Evolutionary conservation across 2,329 filamentous ascomycete genomes (phyloP).

Genomic region (Akanthomyces uredinophilus): DNA sequence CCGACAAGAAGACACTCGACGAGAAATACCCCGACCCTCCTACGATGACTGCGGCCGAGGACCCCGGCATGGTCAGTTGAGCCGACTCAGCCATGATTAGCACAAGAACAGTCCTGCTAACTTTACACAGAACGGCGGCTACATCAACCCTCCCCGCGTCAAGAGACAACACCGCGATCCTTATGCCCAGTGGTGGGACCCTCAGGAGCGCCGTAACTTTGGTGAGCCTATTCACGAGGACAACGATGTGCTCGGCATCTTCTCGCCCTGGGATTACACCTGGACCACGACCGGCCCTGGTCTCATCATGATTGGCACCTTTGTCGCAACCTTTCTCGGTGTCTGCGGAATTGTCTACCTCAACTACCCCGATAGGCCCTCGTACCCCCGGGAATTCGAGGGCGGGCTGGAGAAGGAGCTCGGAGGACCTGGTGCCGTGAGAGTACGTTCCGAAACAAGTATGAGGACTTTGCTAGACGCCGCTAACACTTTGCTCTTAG

Average conservation of each 20-base stretch:
- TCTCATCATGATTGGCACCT: slow-evolving; percentile 61
- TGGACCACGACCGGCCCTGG: slow-evolving; percentile 70
- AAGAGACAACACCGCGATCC: slow-evolving; percentile 94
- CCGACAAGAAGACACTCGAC: slow-evolving; percentile 42
- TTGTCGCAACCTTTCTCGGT: slow-evolving; percentile 58
- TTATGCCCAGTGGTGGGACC: slow-evolving; percentile 92
- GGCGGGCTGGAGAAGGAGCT: slow-evolving; percentile 70
- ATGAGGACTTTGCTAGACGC: slow-evolving; percentile 16
- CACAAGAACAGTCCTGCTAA: not conserved
- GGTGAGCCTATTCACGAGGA: slow-evolving; percentile 96
- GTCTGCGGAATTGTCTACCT: slow-evolving; percentile 63
- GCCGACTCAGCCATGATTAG: not conserved
- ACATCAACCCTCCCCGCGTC: slow-evolving; percentile 69
- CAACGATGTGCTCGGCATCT: slow-evolving; percentile 85
- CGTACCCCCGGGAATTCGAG: slow-evolving; percentile 65
- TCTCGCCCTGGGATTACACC: slow-evolving; percentile 84
- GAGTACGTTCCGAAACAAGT: slow-evolving; percentile 47
- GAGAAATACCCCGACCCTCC: slow-evolving; percentile 48
- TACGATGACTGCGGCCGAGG: slow-evolving; percentile 51
- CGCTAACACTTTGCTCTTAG: slow-evolving; percentile 25
- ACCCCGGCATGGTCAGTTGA: slow-evolving; percentile 59
- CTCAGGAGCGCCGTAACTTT: slow-evolving; percentile 94
- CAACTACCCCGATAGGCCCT: slow-evolving; percentile 67
- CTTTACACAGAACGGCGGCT: slow-evolving; percentile 67
- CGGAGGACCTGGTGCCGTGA: slow-evolving; percentile 61